Evolutionary conservation across 1,284 basidiomycete species (phyloP).

Genomic region (Ustilago cynodontis): DNA sequence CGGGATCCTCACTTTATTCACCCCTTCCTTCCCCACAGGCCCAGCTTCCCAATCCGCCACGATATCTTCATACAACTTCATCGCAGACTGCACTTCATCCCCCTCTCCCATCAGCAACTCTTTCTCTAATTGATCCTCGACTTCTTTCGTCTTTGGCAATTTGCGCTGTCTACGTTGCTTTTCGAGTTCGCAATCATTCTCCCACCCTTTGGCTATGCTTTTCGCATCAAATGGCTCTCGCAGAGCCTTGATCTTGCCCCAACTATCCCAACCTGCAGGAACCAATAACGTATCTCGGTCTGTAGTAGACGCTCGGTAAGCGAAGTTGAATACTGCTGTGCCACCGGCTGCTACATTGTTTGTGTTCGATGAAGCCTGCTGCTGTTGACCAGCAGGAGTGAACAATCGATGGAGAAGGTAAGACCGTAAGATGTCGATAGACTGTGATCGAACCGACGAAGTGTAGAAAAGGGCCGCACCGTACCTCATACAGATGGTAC

Average conservation of each 20-base stretch:
- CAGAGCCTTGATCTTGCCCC: constrained; percentile 92
- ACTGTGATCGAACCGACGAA: constrained; percentile 80
- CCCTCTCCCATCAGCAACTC: constrained; percentile 29
- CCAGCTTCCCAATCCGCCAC: constrained; percentile 57
- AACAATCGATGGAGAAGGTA: constrained; percentile 90
- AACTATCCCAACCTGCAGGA: constrained; percentile 96
- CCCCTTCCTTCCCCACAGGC: constrained; percentile 17
- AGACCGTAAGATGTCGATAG: constrained; percentile 82
- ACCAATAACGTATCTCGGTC: constrained; percentile 92
- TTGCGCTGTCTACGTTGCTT: constrained; percentile 27
- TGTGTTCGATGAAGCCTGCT: constrained; percentile 9
- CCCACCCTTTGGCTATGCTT: constrained; percentile 80
- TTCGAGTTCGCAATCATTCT: constrained; percentile 60
- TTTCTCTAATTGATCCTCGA: constrained; percentile 51
- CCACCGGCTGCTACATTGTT: constrained; percentile 32
- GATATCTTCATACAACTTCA: constrained; percentile 64
- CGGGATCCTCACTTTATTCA: constrained; percentile 28
- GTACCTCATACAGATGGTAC: constrained; percentile 91
- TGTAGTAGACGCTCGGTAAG: constrained; percentile 86
- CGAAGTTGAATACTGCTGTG: constrained; percentile 85
- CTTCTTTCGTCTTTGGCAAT: constrained; percentile 32
- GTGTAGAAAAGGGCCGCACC: constrained; percentile 94
- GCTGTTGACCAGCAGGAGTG: constrained; percentile 72
- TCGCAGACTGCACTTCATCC: constrained; percentile 52
- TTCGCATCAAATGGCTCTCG: constrained; percentile 91